Evolutionary conservation across 495 filamentous ascomycete genomes (phyloP).

Genomic region (Elasticomyces elasticus): DNA sequence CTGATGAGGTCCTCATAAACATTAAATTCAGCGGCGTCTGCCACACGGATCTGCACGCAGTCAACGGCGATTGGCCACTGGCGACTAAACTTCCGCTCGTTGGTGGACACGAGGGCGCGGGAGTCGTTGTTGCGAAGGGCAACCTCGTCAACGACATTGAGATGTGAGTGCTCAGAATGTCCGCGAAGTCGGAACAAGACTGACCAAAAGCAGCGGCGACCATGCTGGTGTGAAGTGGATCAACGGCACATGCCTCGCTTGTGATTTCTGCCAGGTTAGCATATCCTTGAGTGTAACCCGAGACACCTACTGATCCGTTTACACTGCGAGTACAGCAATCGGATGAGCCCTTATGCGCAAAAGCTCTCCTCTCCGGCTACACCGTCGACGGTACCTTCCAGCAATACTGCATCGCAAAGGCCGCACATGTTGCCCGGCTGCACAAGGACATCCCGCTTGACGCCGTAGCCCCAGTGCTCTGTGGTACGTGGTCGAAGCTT

Average conservation of each 20-base stretch:
- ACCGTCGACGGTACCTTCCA: slow-evolving; percentile 90
- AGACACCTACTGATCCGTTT: too few species aligned
- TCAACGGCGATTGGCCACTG: slow-evolving; percentile 84
- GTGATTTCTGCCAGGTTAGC: slow-evolving; percentile 79
- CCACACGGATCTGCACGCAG: slow-evolving; percentile 55
- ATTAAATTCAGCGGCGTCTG: slow-evolving; percentile 90
- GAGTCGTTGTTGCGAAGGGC: slow-evolving; percentile 72
- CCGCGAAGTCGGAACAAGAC: neutral
- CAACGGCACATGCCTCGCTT: slow-evolving; percentile 69
- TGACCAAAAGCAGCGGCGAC: slow-evolving; percentile 44
- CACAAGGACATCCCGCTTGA: slow-evolving; percentile 67
- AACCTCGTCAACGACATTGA: slow-evolving; percentile 60
- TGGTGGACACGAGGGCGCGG: slow-evolving; percentile 86
- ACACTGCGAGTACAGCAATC: too few species aligned
- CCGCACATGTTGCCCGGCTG: slow-evolving; percentile 68
- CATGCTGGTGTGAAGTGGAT: slow-evolving; percentile 85
- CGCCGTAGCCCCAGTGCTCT: slow-evolving; percentile 64
- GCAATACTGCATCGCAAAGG: slow-evolving; percentile 81
- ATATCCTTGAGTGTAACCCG: too few species aligned
- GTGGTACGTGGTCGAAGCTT: slow-evolving; percentile 1
- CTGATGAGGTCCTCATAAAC: slow-evolving; percentile 84
- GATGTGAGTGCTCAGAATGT: slow-evolving; percentile 30
- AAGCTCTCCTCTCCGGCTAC: slow-evolving; percentile 71
- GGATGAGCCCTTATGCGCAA: slow-evolving; percentile 67
- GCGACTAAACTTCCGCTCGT: slow-evolving; percentile 70